phyloP scores from a whole-genome alignment of 352 stramenopile species.

The Phytophthora idaei region DNA sequence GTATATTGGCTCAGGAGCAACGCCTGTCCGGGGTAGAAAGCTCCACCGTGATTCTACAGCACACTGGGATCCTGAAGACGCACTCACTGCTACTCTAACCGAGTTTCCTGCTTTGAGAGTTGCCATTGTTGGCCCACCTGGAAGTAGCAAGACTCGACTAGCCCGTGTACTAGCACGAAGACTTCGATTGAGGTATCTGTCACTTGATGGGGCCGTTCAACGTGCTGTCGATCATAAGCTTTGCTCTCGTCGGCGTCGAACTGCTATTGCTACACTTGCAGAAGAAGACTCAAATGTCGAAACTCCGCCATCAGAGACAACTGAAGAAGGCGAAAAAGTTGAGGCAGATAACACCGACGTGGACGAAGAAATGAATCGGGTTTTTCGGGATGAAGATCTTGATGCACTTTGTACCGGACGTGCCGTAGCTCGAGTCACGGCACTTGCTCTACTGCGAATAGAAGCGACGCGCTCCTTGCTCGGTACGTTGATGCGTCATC shows the following conservation, averaged over 20 bases:
- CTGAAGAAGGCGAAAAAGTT: constrained; percentile 13
- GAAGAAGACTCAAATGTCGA: constrained; percentile 15
- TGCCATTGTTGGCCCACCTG: constrained; percentile 61
- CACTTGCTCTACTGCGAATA: constrained; percentile 44
- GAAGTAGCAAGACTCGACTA: constrained; percentile 62
- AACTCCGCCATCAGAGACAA: constrained; percentile 6
- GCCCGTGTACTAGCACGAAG: constrained; percentile 47
- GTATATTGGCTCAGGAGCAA: constrained; percentile 29
- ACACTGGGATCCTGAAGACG: constrained; percentile 53
- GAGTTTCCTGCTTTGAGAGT: constrained; percentile 53
- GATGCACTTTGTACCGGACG: constrained; percentile 42
- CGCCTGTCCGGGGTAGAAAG: constrained; percentile 21
- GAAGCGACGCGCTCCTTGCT: constrained; percentile 48
- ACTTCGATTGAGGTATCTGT: constrained; percentile 59
- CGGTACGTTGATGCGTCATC: constrained; percentile 19
- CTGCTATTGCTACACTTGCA: not conserved
- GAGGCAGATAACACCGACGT: constrained; percentile 9
- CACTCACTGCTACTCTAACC: constrained; percentile 39
- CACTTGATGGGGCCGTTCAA: constrained; percentile 45
- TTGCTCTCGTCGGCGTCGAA: constrained; percentile 10
- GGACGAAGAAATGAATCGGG: constrained; percentile 24
- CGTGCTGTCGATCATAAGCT: constrained; percentile 43
- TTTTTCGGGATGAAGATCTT: constrained; percentile 50
- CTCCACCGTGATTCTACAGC: constrained; percentile 26
- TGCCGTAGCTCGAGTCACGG: constrained; percentile 29